Evolutionary conservation across 257 asterid genomes (phyloP).

Genomic region (Nicotiana otophora): DNA sequence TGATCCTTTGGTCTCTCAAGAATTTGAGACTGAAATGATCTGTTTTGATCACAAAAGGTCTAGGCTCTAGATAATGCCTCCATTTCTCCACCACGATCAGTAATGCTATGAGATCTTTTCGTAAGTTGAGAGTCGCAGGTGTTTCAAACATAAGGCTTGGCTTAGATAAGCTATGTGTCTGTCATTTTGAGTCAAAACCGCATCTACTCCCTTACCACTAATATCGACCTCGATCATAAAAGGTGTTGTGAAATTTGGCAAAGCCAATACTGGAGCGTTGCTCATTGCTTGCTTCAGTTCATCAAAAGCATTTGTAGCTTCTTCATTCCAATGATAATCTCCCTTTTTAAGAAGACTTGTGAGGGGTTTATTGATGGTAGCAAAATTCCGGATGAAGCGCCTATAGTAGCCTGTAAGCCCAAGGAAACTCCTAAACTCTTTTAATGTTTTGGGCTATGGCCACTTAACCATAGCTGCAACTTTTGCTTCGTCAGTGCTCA

Average conservation of each 20-base stretch:
- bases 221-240: too few relatives aligned
- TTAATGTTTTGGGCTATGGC: neutral
- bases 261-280: neutral
- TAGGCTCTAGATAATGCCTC: too few relatives aligned
- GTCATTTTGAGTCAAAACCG: neutral
- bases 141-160: neutral
- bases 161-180: neutral
- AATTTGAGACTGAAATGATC: too few relatives aligned
- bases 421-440: neutral
- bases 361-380: neutral
- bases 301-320: neutral
- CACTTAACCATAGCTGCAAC: too few relatives aligned
- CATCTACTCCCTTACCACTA: neutral
- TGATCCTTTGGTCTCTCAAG: too few relatives aligned
- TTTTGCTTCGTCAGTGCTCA: too few relatives aligned
- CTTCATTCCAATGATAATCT: neutral
- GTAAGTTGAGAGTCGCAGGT: neutral
- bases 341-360: neutral
- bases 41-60: too few relatives aligned
- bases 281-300: neutral
- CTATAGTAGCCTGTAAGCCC: neutral
- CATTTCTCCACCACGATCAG: too few relatives aligned
- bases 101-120: neutral
- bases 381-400: neutral
- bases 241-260: neutral